Base-by-base conservation (phyloP, 768 basidiomycete species). In the Mycena maculata region DNA sequence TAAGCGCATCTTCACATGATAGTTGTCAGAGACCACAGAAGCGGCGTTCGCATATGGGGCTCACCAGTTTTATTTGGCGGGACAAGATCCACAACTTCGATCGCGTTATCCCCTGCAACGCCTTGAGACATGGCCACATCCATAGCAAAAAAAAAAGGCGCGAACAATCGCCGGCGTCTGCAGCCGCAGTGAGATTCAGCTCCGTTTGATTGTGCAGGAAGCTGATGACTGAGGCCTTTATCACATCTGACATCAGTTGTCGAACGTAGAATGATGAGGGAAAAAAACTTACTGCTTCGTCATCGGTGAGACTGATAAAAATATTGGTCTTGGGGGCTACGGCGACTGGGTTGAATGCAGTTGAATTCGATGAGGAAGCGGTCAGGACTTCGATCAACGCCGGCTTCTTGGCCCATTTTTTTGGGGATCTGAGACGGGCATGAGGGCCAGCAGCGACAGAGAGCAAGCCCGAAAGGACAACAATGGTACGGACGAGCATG, bases 51-150 rank as follows among this genome's bases (percentile, higher is more conserved):
- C 12, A 23, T 12, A 20, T 31, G 45, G 15, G 31, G 25, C 56
- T 38, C n/a, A 60, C 69, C 69, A 5, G 72, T 73, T 69, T 73
- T 73, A 60, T 73, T 73, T 12, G 72, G 72, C 16, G 63, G 63
- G 15, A 73, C 54, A 8, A 71, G 63, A 31, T 71, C 72, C 18
- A 73, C 63, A 9, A 71, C 67, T 30, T 69, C 66, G 27, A 73
- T 71, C 2, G 70, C 70, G 30, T 73, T 73, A 57, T 73, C 72
- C 72, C 72, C 70, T 67, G 63, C 30, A 47, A 50, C 55, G 16
- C 13, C 5, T 13, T n/a, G 20, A 60, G n/a, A 31, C 38, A 4
- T 11, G 12, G 9, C 7, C 15, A 12, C 33, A 13, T 4, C 8
- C 4, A 23, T 1, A 25, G 22, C 38, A 6, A 4, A 30, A 15